phyloP scores from a whole-genome alignment of 495 filamentous ascomycete species.

The Penicillium ucsense region DNA sequence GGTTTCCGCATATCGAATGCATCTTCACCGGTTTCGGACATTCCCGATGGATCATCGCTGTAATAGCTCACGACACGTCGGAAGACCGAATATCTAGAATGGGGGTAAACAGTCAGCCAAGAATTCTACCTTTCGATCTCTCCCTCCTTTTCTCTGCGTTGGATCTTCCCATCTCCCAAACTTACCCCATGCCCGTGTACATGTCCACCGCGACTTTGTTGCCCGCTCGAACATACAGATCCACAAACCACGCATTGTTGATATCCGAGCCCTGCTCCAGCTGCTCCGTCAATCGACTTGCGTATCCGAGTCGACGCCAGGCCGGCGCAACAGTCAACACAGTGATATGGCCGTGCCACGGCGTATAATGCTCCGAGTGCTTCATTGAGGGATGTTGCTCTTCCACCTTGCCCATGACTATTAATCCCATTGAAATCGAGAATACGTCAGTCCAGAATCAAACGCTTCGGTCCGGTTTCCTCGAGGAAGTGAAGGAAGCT shows the following conservation, averaged over 20 bases:
- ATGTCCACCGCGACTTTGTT: slow-evolving; percentile 80
- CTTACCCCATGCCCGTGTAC: slow-evolving; percentile 83
- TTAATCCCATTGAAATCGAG: too few relatives aligned
- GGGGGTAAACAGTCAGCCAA: not conserved
- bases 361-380: slow-evolving; percentile 75
- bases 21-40: slow-evolving; percentile 57
- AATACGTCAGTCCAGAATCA: too few relatives aligned
- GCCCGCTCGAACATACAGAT: slow-evolving; percentile 82
- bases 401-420: slow-evolving; percentile 95
- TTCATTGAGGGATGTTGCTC: slow-evolving; percentile 63
- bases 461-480: too few relatives aligned
- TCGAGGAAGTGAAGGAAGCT: too few relatives aligned
- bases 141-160: not conserved
- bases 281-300: slow-evolving; percentile 64
- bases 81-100: slow-evolving; percentile 61
- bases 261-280: slow-evolving; percentile 73
- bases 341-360: slow-evolving; percentile 97
- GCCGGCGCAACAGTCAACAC: slow-evolving; percentile 85
- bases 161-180: not conserved
- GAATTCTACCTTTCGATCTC: not conserved
- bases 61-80: slow-evolving; percentile 86
- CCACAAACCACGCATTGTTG: slow-evolving; percentile 85
- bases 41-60: slow-evolving; percentile 59
- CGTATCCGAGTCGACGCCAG: slow-evolving; percentile 76
- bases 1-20: slow-evolving; percentile 96